Percentiles rank a stretch among this genome's conserved stretches.
Evolutionary conservation across 23 red algal species (phyloP).

Genomic region (Gracilaria domingensis): DNA sequence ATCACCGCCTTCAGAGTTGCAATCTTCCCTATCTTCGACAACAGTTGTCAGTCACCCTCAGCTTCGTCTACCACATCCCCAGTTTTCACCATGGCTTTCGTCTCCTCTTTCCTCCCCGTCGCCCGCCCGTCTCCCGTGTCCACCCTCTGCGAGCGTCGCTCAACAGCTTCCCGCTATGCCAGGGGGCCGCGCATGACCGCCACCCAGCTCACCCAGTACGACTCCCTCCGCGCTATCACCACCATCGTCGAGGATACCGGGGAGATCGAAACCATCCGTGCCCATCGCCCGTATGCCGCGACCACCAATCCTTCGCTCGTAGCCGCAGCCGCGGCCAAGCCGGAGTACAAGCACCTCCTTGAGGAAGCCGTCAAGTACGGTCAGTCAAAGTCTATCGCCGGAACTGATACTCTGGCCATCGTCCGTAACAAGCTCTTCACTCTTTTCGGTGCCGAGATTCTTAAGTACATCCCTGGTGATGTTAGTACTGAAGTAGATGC

Average conservation of each 20-base stretch:
- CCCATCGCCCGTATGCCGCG: conserved; percentile 66
- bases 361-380: conserved; percentile 76
- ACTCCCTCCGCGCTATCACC: conserved; percentile 54
- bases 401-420: conserved; percentile 38
- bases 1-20: background rate
- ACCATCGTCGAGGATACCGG: conserved; percentile 91
- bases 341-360: conserved; percentile 69
- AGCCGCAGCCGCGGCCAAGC: conserved; percentile 58
- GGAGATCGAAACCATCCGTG: conserved; percentile 74
- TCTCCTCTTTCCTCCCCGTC: conserved; percentile 27
- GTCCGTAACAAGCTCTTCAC: conserved; percentile 80
- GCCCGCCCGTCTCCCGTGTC: background rate
- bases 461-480: conserved; percentile 72
- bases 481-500: conserved; percentile 92
- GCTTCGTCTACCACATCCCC: background rate
- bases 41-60: background rate
- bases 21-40: background rate
- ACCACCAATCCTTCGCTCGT: conserved; percentile 93
- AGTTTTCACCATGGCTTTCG: conserved; percentile 30
- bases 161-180: background rate
- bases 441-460: conserved; percentile 81
- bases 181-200: conserved; percentile 15
- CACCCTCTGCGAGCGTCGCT: conserved; percentile 1
- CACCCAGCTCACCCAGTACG: conserved; percentile 58
- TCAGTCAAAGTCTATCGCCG: conserved; percentile 16